Conservation (phyloP, 140 eudicot species). For the Flaveria floridana region DNA sequence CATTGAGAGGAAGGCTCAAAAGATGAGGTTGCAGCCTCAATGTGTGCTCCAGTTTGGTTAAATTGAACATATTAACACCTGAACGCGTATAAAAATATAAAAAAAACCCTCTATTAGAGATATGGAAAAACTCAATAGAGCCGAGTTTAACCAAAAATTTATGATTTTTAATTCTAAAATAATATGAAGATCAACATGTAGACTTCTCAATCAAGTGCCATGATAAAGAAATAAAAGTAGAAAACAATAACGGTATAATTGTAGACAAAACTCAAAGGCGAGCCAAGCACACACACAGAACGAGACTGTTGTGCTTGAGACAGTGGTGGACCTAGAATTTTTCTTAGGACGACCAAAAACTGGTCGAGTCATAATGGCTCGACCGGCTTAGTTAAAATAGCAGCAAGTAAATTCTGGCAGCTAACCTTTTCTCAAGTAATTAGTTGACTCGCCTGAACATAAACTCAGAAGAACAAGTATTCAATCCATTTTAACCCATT, state of each 20-base stretch:
- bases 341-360: not conserved
- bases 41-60: constrained; percentile 74
- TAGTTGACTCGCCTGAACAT: too few species aligned
- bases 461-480: not conserved
- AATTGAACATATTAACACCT: constrained; percentile 51
- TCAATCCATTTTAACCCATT: not conserved
- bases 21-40: constrained; percentile 64
- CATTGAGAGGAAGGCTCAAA: constrained; percentile 59
- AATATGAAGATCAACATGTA: not conserved
- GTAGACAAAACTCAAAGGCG: not conserved
- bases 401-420: not conserved
- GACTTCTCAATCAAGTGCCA: not conserved
- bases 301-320: not conserved
- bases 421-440: not conserved
- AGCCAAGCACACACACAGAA: not conserved
- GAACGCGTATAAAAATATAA: not conserved
- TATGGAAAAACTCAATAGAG: not conserved
- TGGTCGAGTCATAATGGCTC: not conserved
- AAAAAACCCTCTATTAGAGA: not conserved
- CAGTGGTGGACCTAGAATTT: not conserved
- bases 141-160: not conserved
- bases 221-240: not conserved
- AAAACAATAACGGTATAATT: too few species aligned
- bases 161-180: not conserved
- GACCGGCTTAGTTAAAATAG: not conserved